Conservation (phyloP, 352 stramenopile species). For the Halophytophthora polymorphica region DNA sequence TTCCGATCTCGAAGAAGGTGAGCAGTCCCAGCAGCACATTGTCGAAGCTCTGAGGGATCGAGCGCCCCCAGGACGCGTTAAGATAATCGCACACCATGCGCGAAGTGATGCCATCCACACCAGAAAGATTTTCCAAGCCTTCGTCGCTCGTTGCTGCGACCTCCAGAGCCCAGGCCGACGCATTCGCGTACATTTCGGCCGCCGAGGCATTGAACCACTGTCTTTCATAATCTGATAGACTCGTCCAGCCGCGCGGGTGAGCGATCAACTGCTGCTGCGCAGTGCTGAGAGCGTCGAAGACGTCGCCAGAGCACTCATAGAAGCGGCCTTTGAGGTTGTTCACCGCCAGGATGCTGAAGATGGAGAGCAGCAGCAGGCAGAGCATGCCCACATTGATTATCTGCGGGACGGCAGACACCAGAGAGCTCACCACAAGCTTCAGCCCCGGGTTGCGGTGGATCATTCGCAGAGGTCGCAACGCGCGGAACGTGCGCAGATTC, state of each 20-base stretch:
- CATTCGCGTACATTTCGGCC: slow-evolving; percentile 9
- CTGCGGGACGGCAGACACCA: slow-evolving; percentile 74
- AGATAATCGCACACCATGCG: slow-evolving; percentile 39
- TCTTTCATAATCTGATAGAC: slow-evolving; percentile 36
- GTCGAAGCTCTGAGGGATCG: slow-evolving; percentile 75
- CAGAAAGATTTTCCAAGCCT: background rate
- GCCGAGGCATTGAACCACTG: slow-evolving; percentile 34
- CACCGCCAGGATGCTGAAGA: slow-evolving; percentile 91
- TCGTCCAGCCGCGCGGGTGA: slow-evolving; percentile 40
- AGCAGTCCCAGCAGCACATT: slow-evolving; percentile 60
- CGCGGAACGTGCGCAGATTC: slow-evolving; percentile 58
- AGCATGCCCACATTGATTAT: slow-evolving; percentile 83
- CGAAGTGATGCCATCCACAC: slow-evolving; percentile 34
- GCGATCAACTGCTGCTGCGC: slow-evolving; percentile 38
- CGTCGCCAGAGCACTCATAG: slow-evolving; percentile 44
- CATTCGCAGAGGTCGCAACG: slow-evolving; percentile 72
- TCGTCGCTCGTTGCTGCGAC: background rate
- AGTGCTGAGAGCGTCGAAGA: slow-evolving; percentile 39
- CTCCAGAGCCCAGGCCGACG: background rate
- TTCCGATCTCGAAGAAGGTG: slow-evolving; percentile 89
- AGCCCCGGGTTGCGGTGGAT: slow-evolving; percentile 74
- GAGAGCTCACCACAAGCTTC: slow-evolving; percentile 85
- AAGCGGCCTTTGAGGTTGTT: slow-evolving; percentile 91
- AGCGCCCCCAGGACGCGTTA: slow-evolving; percentile 34
- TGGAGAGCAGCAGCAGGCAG: slow-evolving; percentile 79